Evolutionary conservation across 495 filamentous ascomycete genomes (phyloP), one percentile per base, ranked within the genome.

Genomic region (Elaphomyces granulatus): DNA sequence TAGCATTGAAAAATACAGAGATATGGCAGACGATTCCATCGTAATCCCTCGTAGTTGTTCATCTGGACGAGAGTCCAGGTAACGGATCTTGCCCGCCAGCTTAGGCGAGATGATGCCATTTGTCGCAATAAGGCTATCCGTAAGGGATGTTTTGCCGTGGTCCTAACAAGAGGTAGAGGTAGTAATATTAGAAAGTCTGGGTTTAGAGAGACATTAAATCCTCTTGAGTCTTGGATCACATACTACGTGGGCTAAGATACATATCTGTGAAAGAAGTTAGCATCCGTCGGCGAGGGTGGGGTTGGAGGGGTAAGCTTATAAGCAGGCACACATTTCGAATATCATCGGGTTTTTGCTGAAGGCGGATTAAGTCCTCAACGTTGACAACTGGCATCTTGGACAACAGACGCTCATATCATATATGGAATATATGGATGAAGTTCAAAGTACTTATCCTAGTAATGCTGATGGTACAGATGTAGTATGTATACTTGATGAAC

Each of bases 31-130:
- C 0, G 92, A 96, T 59, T 99, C 90, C 90, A 99, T 99, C 8
- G 90, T 99, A 50, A 99, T 99, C 21, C 90, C 92, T 33, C 90
- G 81, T 7, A 86, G 73, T 64, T 99, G 90, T 60, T 99, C 90
- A 64, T 99, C 90, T 10, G 92, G 87, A 33, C 90, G 74, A 15
- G 88, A 94, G 60, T 99, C 90, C 19, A 99, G 77, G 56, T 94
- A 99, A 49, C 90, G 83, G 59, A 96, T 94, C 66, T 95, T 94
- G 54, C 90, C 90, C 46, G 90, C 90, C 46, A 99, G 65, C 54
- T 95, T 95, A 31, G 87, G 82, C 9, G 92, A 96, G 51, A 99
- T 96, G 63, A 99, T 96, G 67, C 90, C 90, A 74, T 99, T 99
- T 48, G 92, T 95, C 59, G 92, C 86, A 48, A 99, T 84, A 34